Base-by-base conservation (phyloP, 2,329 filamentous ascomycete genomes). In the Epichloe sylvatica region DNA sequence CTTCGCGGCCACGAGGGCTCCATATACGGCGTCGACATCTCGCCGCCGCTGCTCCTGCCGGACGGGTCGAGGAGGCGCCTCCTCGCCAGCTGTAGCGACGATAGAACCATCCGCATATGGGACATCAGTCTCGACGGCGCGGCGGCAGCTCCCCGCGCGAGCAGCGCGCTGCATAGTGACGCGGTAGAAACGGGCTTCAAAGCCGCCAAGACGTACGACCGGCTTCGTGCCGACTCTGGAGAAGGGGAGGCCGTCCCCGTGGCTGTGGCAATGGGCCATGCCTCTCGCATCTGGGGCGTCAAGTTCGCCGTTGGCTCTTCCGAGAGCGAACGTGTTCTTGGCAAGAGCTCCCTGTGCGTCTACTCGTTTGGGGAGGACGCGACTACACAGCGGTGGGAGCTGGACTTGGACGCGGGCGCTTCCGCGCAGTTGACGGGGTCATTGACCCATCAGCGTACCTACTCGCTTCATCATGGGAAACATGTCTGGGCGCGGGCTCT, bases 21-120 rank as follows among this genome's bases (percentile, higher is more conserved):
- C 1, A 84, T 98, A 30, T 98, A 96, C 56, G 90, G 88, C 1
- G 85, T 98, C 2, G 75, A 81, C 34, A 84, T 97, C 36, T 94
- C 88, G 0, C 69, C 75, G 1, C 61, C 68, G 55, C 64, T 83
- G 19, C 53, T 54, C 6, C 55, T 67, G 21, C 53, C 62, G 2
- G 63, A 67, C 13, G 69, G 68, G 0, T 61, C 60, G 6, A 62
- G 62, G 19, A 68, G 70, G 25, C 74, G 85, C 47, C 64, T 95
- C n/a, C 72, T 98, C 35, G 86, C 84, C 13, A 96, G 86, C 59
- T 98, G 92, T 63, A 97, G 91, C 60, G 92, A 98, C 61, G 92
- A 98, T 65, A 77, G 92, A 46, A 95, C 89, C 0, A 80, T 98
- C 21, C 76, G 86, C 13, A 68, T 97, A 1, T 97, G 92, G 91